A percentile compares a stretch with the other conserved stretches of the same genome.
Evolutionary conservation across 805 yeast species (phyloP).

Genomic region (Jamesozyma lodderae): DNA sequence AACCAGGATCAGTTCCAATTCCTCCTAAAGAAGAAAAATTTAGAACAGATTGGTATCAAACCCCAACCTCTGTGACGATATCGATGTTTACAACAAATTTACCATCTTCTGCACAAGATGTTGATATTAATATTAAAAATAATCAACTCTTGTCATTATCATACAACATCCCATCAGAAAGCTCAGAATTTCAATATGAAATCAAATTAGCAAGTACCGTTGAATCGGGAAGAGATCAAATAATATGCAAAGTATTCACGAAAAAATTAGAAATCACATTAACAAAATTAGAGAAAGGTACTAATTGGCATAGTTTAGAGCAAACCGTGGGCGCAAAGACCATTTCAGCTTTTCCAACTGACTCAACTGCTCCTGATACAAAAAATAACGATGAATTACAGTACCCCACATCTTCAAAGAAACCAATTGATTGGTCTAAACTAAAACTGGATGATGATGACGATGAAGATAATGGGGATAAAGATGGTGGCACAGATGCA

Average conservation of each 20-base stretch:
- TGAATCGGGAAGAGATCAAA: slow-evolving; percentile 24
- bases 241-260: slow-evolving; percentile 45
- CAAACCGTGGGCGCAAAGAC: neutral
- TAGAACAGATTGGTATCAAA: slow-evolving; percentile 70
- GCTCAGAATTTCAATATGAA: slow-evolving; percentile 49
- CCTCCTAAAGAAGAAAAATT: slow-evolving; percentile 17
- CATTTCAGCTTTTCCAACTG: neutral
- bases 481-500: slow-evolving; percentile 44
- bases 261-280: slow-evolving; percentile 72
- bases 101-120: slow-evolving; percentile 34
- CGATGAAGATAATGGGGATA: slow-evolving; percentile 38
- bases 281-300: slow-evolving; percentile 31
- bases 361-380: neutral
- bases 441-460: slow-evolving; percentile 39
- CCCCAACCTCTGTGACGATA: slow-evolving; percentile 44
- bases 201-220: slow-evolving; percentile 49
- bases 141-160: slow-evolving; percentile 23
- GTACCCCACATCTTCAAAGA: slow-evolving; percentile 60
- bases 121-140: slow-evolving; percentile 36
- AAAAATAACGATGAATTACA: slow-evolving; percentile 4
- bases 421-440: slow-evolving; percentile 61
- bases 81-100: slow-evolving; percentile 65
- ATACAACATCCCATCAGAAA: slow-evolving; percentile 18
- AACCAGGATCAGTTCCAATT: neutral
- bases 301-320: slow-evolving; percentile 45